phyloP scores from a whole-genome alignment of 2,329 filamentous ascomycete genomes.

The Neofusicoccum ribis region DNA sequence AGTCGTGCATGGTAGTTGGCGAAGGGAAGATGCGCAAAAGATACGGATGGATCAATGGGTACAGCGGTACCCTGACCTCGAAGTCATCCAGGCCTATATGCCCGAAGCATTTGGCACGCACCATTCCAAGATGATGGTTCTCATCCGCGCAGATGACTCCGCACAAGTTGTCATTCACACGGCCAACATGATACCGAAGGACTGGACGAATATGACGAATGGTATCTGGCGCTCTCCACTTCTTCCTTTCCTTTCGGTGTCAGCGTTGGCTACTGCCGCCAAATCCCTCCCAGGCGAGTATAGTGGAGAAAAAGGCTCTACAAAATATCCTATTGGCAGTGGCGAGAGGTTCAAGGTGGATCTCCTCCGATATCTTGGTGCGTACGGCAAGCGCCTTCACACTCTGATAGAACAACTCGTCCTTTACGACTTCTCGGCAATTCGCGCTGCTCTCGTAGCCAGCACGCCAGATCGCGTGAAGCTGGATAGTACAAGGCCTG shows the following conservation, averaged over 20 bases:
- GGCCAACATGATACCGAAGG: constrained; percentile 84
- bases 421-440: constrained; percentile 66
- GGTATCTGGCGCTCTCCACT: constrained; percentile 76
- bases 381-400: constrained; percentile 64
- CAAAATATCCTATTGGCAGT: constrained; percentile 50
- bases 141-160: constrained; percentile 73
- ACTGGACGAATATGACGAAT: constrained; percentile 88
- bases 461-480: constrained; percentile 72
- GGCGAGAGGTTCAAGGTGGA: constrained; percentile 75
- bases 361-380: constrained; percentile 68
- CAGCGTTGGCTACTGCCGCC: neutral
- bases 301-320: neutral
- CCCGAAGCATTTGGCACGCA: constrained; percentile 85
- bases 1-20: constrained; percentile 66
- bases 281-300: no score
- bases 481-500: constrained; percentile 43
- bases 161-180: constrained; percentile 84
- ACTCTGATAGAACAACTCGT: constrained; percentile 59
- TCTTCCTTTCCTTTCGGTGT: constrained; percentile 53
- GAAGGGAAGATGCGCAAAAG: constrained; percentile 63
- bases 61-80: constrained; percentile 64
- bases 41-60: constrained; percentile 64
- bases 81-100: constrained; percentile 73
- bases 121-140: constrained; percentile 83
- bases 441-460: constrained; percentile 72